Percentiles rank a stretch among this genome's conserved stretches.
These are phyloP conservation scores for Pythium aquatile DNA, from an alignment of 352 stramenopile species.

Conservation along the genomic window DNA sequence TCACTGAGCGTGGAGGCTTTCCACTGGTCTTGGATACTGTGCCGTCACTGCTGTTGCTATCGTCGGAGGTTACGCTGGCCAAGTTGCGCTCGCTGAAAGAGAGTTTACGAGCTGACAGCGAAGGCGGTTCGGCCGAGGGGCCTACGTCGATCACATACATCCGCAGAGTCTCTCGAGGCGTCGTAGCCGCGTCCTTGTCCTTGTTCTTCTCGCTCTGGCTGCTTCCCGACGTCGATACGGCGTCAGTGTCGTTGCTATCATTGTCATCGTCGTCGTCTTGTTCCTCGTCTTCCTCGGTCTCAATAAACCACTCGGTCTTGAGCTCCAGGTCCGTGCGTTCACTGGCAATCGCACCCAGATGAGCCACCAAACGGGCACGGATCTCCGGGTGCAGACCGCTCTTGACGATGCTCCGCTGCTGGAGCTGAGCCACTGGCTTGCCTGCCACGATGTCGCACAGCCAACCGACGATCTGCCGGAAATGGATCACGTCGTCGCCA, in stretches of 20 bases:
- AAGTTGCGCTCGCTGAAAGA: slow-evolving; percentile 24
- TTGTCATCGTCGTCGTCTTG: slow-evolving; percentile 36
- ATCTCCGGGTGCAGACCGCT: slow-evolving; percentile 72
- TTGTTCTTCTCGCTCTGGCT: slow-evolving; percentile 13
- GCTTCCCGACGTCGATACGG: slow-evolving; percentile 3
- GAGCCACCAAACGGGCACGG: slow-evolving; percentile 54
- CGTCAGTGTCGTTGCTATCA: slow-evolving; percentile 1
- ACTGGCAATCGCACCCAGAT: slow-evolving; percentile 61
- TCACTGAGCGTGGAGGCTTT: not conserved
- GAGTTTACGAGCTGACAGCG: slow-evolving; percentile 17
- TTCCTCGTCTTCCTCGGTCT: slow-evolving; percentile 28
- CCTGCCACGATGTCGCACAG: slow-evolving; percentile 62
- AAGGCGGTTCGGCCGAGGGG: slow-evolving; percentile 2
- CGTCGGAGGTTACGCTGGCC: slow-evolving; percentile 22
- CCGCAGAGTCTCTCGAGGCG: slow-evolving; percentile 54
- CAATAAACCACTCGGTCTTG: slow-evolving; percentile 70
- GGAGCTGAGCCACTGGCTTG: slow-evolving; percentile 44
- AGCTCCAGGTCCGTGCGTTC: slow-evolving; percentile 56
- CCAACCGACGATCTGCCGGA: slow-evolving; percentile 69
- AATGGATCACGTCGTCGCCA: slow-evolving; percentile 65
- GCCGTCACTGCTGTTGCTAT: slow-evolving; percentile 17
- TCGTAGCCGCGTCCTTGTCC: slow-evolving; percentile 8
- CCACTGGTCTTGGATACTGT: not conserved
- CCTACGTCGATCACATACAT: slow-evolving; percentile 47
- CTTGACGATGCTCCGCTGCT: slow-evolving; percentile 72